These are phyloP conservation scores for Vicia sativa DNA, from an alignment of 306 rosid genomes.

Conservation along the genomic window DNA sequence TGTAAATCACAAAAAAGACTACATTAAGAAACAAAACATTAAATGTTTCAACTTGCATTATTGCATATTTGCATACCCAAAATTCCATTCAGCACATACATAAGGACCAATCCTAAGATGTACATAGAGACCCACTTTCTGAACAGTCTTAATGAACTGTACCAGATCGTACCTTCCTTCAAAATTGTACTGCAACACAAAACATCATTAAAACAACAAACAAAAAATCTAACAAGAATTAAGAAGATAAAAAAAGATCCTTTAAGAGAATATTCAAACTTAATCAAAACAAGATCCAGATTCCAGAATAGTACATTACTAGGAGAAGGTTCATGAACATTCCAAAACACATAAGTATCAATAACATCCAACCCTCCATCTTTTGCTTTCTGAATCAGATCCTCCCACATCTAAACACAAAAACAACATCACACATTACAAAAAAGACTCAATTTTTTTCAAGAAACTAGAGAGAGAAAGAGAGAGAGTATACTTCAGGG, in stretches of 20 bases:
- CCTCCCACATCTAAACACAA: conserved; percentile 89
- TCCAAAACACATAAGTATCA: conserved; percentile 96
- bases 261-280: background rate
- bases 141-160: conserved; percentile 84
- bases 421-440: conserved; percentile 48
- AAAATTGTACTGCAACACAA: conserved; percentile 71
- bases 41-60: background rate
- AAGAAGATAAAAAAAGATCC: too few relatives aligned
- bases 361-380: conserved; percentile 87
- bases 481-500: conserved; percentile 58
- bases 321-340: conserved; percentile 95
- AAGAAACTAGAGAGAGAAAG: background rate
- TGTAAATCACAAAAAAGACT: background rate
- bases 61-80: conserved; percentile 57
- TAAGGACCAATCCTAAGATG: conserved; percentile 98
- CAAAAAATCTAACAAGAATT: background rate
- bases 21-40: conserved; percentile 20
- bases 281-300: conserved; percentile 17
- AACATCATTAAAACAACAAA: conserved; percentile 1
- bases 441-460: background rate
- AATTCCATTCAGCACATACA: conserved; percentile 97
- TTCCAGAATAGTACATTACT: conserved; percentile 70
- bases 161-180: conserved; percentile 93
- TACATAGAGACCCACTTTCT: conserved; percentile 84
- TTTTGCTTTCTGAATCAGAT: conserved; percentile 85